Base-by-base conservation (phyloP, 2,329 filamentous ascomycete species). In the Blumeriella jaapii region DNA sequence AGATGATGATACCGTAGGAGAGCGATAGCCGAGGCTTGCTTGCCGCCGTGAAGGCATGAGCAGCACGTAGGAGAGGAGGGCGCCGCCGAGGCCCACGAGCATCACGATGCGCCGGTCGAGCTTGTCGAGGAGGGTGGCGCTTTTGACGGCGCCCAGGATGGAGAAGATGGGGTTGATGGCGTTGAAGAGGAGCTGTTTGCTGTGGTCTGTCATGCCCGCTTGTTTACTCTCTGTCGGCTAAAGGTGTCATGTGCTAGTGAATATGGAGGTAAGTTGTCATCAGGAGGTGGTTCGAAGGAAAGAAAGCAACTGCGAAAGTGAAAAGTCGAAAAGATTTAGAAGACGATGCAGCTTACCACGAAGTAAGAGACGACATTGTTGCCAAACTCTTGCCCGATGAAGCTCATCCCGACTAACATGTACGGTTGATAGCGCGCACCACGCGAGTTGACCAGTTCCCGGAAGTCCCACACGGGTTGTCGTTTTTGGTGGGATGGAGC, bases 381-480 rank as follows among this genome's bases (percentile, higher is more conserved):
- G 2, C 62, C 62, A 6, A 44, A 42, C 59, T 61, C 64, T 44
- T 68, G 64, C 0, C 65, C n/a, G n/a, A 72, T 68, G 51, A 71
- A 70, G 0, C 62, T 59, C 63, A 71, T 69, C 11, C 55, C 57
- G 16, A 70, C 54, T 2, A 70, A 63, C 52, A 69, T 64, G 48
- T 61, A 61, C 2, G 68, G 57, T 13, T 68, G 55, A 49, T 70
- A 70, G 11, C 63, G 58, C 22, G 61, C 60, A 23, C 61, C 61
- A 11, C 55, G 55, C 4, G 61, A 66, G 50, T 68, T 65, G 52
- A 62, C 59, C 12, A 74, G 56, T 42, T 69, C 68, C 7, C 65
- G 56, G 57, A 68, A 75, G 51, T 76, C 66, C 68, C 69, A 76
- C 67, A 74, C 2, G 65, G 60, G 46, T 76, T 76, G 40, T 73